Conservation (phyloP, 2,329 filamentous ascomycete species). For the Zasmidium citrigriseum region DNA sequence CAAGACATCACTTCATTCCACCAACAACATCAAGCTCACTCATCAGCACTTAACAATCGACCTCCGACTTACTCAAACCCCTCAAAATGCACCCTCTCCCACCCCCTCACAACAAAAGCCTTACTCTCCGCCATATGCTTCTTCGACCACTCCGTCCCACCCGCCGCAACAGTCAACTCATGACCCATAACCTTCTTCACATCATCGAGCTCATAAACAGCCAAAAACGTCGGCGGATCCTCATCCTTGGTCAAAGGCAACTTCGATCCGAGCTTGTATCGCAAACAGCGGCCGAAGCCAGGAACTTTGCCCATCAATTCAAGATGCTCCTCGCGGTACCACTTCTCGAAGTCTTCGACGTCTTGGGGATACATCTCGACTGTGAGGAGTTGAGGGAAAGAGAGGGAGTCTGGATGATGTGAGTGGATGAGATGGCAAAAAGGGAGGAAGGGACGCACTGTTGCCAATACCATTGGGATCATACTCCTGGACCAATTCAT, state of each 20-base stretch:
- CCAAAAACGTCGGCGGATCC: constrained; percentile 3
- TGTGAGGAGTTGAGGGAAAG: neutral
- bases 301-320: constrained; percentile 4
- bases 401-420: neutral
- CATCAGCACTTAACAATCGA: neutral
- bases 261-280: neutral
- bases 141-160: constrained; percentile 1
- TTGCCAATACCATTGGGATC: constrained; percentile 5
- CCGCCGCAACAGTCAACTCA: neutral
- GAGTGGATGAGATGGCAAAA: neutral
- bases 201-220: constrained; percentile 3
- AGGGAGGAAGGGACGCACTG: neutral
- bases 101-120: constrained; percentile 1
- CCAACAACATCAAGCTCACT: neutral
- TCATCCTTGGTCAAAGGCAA: neutral
- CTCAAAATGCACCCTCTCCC: neutral
- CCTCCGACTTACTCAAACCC: too few relatives aligned
- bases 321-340: constrained; percentile 8
- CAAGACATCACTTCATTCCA: neutral
- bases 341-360: constrained; percentile 3
- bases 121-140: neutral
- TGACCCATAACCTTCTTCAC: neutral
- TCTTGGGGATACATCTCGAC: neutral
- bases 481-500: constrained; percentile 3
- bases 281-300: constrained; percentile 1